phyloP scores from a whole-genome alignment of 257 asterid species.

The Solanum chiquidenum region DNA sequence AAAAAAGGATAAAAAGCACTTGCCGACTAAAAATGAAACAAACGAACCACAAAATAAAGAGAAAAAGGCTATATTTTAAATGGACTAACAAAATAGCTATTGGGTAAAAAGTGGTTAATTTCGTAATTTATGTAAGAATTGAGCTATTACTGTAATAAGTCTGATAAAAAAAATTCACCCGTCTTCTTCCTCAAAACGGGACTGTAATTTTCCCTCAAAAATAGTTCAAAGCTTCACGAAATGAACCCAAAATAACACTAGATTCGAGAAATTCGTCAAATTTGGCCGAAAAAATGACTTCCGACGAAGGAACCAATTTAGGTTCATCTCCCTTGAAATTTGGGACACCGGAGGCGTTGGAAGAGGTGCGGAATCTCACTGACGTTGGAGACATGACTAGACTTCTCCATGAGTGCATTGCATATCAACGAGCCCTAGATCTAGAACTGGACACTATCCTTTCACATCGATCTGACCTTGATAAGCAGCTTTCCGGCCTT shows the following conservation, averaged over 20 bases:
- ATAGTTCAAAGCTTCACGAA: background rate
- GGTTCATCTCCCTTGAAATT: conserved; percentile 25
- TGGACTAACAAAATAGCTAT: background rate
- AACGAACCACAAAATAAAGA: background rate
- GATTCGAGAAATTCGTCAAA: background rate
- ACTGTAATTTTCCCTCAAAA: background rate
- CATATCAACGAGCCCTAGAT: conserved; percentile 80
- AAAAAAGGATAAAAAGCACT: no score
- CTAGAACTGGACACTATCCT: conserved; percentile 63
- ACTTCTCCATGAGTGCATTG: conserved; percentile 85
- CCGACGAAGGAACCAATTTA: background rate
- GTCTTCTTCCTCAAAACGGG: background rate
- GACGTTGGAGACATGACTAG: conserved; percentile 89
- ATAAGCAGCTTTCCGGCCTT: conserved; percentile 61
- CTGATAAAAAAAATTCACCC: background rate
- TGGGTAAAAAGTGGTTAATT: background rate
- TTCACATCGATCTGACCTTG: conserved; percentile 68
- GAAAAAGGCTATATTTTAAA: background rate
- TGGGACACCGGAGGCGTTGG: conserved; percentile 55
- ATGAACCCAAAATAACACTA: background rate
- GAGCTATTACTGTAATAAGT: background rate
- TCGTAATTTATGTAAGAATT: background rate
- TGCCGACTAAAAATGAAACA: background rate
- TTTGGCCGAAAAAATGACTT: background rate
- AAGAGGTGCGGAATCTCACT: conserved; percentile 58